Evolutionary conservation across 805 yeast genomes (phyloP), one percentile per base, ranked within the genome.

Genomic region (Barnettozyma wickerhamii): DNA sequence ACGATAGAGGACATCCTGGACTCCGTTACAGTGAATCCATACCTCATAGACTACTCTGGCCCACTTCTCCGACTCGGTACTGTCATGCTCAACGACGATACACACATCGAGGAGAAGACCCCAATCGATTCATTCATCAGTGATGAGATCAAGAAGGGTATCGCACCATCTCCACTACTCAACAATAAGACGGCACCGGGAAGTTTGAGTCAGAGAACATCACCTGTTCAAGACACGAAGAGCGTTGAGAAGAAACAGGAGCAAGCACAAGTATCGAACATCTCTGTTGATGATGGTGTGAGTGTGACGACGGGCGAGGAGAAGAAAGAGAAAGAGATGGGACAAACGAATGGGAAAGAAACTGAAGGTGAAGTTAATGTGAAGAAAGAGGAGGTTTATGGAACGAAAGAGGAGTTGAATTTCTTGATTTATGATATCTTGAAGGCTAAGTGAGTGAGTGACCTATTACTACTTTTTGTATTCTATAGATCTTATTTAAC

Each of bases 1-100:
- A 77, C 82, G 3, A 72, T 77, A 43, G 88, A 82, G 48, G 93
- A 85, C 55, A 52, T 84, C 53, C 70, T 69, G 55, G 82, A 83
- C 47, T 72, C 90, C 0, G 64, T 84, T 18, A 75, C 69, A 38
- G 69, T 80, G 48, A 71, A 74, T 33, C 93, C 93, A 1, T 82
- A 78, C 57, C 57, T 83, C 36, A 69, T 81, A 6, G 89, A 84
- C 49, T 82, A 85, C 4, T 68, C 74, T 47, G 87, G 88, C 6
- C 76, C 88, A 2, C 60, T 69, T 30, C 66, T 71, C 32, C 64
- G 79, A 38, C 58, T 84, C 15, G 60, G 75, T 9, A 63, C 66
- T 37, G 71, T 69, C 4, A 68, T 71, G 56, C 56, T 82, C 19
- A 64, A 70, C 27, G 82, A 83, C 58, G 90, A 83, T 41, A 41